Evolutionary conservation across 495 filamentous ascomycete genomes (phyloP), one percentile per base, ranked within the genome.

Genomic region (Lophiotrema nucula): DNA sequence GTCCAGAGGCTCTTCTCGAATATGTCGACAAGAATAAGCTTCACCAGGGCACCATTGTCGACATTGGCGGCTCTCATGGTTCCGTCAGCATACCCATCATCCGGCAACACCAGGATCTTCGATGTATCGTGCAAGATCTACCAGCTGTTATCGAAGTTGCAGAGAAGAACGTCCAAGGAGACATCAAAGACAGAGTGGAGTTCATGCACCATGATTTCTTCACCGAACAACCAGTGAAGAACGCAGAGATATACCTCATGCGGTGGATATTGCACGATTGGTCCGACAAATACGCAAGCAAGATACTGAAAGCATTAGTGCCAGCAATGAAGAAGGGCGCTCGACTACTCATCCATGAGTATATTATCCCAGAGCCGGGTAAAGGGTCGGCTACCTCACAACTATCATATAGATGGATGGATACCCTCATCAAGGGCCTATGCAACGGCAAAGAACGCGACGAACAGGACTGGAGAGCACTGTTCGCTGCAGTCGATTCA

Each of bases 101-200:
- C 1, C 33, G 43, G 27, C 39, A 42, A 41, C 51, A 37, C 48
- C 52, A 51, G 3, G 24, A 55, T 24, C 22, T 60, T 10, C 64
- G 43, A 44, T 56, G 55, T 38, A 37, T 65, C 4, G 62, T 65
- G 13, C 62, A 65, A 26, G 62, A 65, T 31, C 38, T 65, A 21
- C 49, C 37, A 2, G 52, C 48, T 16, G 63, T 62, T n/a, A 42
- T 74, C 35, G 64, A 72, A 22, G 60, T 62, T 38, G 73, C 65
- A 3, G 28, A 56, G 18, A 26, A 35, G 0, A 42, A 53, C 15
- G 12, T 45, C 5, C 60, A 50, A 42, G 31, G 19, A 2, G 62
- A 62, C 23, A 22, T 66, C 10, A 16, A 8, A 10, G 16, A 46
- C 31, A 13, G 51, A 19, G 28, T 61, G 24, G 31, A 13, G 18